Evolutionary conservation across 192 early-diverging fungal genomes (phyloP), one percentile per base, ranked within the genome.

Genomic region (Umbelopsis isabellina): DNA sequence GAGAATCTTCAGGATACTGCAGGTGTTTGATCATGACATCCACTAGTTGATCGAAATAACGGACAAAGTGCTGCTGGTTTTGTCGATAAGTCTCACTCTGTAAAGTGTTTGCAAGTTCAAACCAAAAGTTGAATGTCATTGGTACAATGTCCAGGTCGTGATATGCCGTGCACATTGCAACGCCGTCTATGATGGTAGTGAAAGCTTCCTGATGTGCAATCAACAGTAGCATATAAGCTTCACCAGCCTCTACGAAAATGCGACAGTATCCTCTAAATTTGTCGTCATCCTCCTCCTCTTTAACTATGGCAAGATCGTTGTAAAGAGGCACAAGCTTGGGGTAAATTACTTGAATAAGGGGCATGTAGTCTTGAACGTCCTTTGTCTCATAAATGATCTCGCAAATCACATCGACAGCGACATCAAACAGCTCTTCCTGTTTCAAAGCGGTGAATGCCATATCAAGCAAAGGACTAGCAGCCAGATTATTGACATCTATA

Each of bases 51-150:
- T 79, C 75, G 71, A 79, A 97, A 15, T 96, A 79, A 23, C 85
- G 82, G 16, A 82, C 76, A 68, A 92, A 95, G 55, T 80, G 78
- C 11, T 83, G 70, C 9, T 76, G 75, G 25, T 85, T 84, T 15
- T 81, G 80, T 48, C 81, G 79, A 46, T 87, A 73, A 25, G 80
- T 80, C 65, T 80, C 73, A 7, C 82, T 78, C n/a, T 72, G 55
- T 18, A 89, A 70, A 37, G 79, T 81, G n/a, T 93, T 90, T 0
- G 92, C 87, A 49, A 98, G 83, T 55, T 83, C 77, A 46, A 86
- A 87, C 98, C 98, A 99, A 58, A 97, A 97, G 18, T 88, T 82
- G 81, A 97, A 97, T 21, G 95, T 93, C 84, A 97, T 94, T 44
- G 83, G 82, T 11, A 93, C 92, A 30, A 96, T 91, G 35, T 98